Base-by-base conservation (phyloP, 2,329 filamentous ascomycete genomes). In the Aspergillus hortae region DNA sequence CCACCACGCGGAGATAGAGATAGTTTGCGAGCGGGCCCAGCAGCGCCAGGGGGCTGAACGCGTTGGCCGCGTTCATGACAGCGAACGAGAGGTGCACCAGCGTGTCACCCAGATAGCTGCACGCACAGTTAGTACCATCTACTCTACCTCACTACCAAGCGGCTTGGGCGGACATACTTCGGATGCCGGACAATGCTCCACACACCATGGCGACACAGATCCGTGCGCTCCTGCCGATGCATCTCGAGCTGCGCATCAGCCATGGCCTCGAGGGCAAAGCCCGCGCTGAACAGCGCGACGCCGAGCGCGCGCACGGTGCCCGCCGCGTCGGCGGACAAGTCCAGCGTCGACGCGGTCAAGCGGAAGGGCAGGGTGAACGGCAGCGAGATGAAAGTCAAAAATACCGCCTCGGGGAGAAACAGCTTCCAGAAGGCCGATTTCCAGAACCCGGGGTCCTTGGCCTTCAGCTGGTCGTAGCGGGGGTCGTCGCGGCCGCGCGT, bases 141-240 rank as follows among this genome's bases (percentile, higher is more conserved):
- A 30, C 27, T 30, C 27, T 30, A 30, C 7, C 27, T 30, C 27
- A 30, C 1, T 2, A 2, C 27, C 6, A 7, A 9, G 14, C 6
- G 23, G 6, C 23, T 23, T 23, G 25, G 27, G 9, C 7, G n/a
- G 15, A 70, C 78, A 65, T 71, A 84, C 81, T 85, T 85, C 0
- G 82, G 82, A 67, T 85, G 81, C 45, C 83, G 70, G 23, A 84
- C 81, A 30, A 85, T 75, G 58, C 80, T 81, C 80, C 81, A 85
- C 27, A 85, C 82, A 11, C 81, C 81, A n/a, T 80, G 74, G 12
- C 77, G 75, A 55, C 79, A 74, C 27, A 84, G 69, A 35, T 69
- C 70, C 2, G 49, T 60, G 14, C 72, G 70, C 19, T 75, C 65
- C 42, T 70, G 68, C 54, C 77, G 76, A 63, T 82, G 80, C 32